Conservation (phyloP, 768 basidiomycete genomes). For the Mycena kentingensis region DNA sequence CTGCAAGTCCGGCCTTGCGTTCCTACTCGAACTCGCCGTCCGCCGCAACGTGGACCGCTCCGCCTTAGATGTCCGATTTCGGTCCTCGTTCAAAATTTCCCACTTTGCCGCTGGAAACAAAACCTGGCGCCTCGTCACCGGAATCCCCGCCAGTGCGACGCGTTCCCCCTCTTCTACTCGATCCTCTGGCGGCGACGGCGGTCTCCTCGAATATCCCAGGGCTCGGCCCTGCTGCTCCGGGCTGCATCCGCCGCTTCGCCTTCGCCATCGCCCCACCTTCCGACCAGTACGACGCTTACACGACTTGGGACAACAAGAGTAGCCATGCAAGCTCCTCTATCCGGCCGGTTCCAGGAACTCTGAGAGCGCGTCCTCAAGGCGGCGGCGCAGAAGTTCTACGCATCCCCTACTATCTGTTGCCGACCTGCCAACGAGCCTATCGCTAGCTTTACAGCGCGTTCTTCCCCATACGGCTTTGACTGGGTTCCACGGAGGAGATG, state of each 20-base stretch:
- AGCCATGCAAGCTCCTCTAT: slow-evolving; percentile 65
- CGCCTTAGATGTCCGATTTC: slow-evolving; percentile 60
- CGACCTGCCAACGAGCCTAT: slow-evolving; percentile 52
- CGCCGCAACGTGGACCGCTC: slow-evolving; percentile 49
- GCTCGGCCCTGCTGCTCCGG: slow-evolving; percentile 7
- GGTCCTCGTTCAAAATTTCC: slow-evolving; percentile 57
- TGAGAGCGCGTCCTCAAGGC: slow-evolving; percentile 57
- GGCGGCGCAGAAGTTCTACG: slow-evolving; percentile 77
- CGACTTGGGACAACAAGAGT: slow-evolving; percentile 32
- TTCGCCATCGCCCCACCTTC: not conserved
- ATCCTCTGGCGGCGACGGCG: slow-evolving; percentile 11
- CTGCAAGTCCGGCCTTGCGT: slow-evolving; percentile 10
- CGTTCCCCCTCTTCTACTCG: slow-evolving; percentile 23
- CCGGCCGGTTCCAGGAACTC: slow-evolving; percentile 74
- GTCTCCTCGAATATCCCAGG: slow-evolving; percentile 16
- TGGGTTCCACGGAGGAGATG: slow-evolving; percentile 83
- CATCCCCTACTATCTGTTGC: slow-evolving; percentile 45
- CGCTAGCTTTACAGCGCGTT: slow-evolving; percentile 72
- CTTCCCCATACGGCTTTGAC: slow-evolving; percentile 71
- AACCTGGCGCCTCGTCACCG: slow-evolving; percentile 58
- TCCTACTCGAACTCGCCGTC: slow-evolving; percentile 7
- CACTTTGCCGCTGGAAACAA: slow-evolving; percentile 53
- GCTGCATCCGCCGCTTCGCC: no score
- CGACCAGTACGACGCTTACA: not conserved
- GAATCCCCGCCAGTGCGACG: slow-evolving; percentile 43